Percentiles rank a stretch among this genome's conserved stretches.
These are phyloP conservation scores for Pleodorina starrii DNA, from an alignment of 139 green algal species.

Conservation along the genomic window DNA sequence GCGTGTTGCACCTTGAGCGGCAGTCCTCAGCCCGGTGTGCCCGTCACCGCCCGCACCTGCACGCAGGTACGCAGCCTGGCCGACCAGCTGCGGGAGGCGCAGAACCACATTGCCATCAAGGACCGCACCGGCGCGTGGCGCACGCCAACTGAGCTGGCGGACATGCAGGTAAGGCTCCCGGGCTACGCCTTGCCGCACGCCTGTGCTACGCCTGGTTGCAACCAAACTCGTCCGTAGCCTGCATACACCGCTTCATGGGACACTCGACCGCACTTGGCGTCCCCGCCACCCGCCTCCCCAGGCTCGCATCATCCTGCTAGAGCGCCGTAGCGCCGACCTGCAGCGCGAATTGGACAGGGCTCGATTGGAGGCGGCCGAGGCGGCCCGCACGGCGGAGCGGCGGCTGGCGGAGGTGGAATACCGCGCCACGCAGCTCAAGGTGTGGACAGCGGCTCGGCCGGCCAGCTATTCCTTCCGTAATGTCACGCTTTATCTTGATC, in stretches of 20 bases:
- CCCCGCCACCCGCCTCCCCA: too few relatives aligned
- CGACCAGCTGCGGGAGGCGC: conserved; percentile 72
- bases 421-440: conserved; percentile 36
- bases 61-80: conserved; percentile 61
- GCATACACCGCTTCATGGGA: too few relatives aligned
- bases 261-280: too few relatives aligned
- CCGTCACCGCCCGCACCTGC: too few relatives aligned
- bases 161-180: conserved; percentile 47
- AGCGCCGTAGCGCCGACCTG: conserved; percentile 59
- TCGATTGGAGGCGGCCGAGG: conserved; percentile 54
- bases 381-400: conserved; percentile 54
- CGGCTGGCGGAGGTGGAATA: conserved; percentile 68
- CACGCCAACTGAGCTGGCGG: conserved; percentile 33
- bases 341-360: conserved; percentile 56
- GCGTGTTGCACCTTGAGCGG: too few relatives aligned
- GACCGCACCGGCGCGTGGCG: conserved; percentile 61
- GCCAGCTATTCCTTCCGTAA: too few relatives aligned
- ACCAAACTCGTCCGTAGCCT: too few relatives aligned
- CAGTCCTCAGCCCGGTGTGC: too few relatives aligned
- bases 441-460: too few relatives aligned
- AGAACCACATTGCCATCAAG: conserved; percentile 71
- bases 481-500: too few relatives aligned
- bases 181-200: too few relatives aligned
- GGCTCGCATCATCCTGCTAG: conserved; percentile 45
- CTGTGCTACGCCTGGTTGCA: too few relatives aligned